These are phyloP conservation scores for Sugiyamaella novakii DNA, from an alignment of 1,139 yeast genomes.

Conservation along the genomic window DNA sequence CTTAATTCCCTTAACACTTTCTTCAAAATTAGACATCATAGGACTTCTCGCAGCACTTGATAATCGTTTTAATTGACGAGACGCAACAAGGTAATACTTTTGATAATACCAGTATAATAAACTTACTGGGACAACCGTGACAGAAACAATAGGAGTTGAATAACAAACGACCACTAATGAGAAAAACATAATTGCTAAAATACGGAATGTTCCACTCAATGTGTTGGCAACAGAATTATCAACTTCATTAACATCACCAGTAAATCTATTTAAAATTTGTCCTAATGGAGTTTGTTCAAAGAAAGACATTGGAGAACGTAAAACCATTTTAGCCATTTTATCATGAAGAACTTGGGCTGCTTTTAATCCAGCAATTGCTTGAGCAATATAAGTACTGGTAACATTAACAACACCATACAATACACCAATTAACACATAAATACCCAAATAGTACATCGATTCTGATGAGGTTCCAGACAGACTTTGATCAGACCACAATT, in stretches of 20 bases:
- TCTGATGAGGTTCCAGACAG: slow-evolving; percentile 71
- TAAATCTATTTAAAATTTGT: slow-evolving; percentile 67
- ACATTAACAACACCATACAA: slow-evolving; percentile 59
- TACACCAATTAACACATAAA: slow-evolving; percentile 70
- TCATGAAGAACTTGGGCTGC: slow-evolving; percentile 80
- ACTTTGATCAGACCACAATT: slow-evolving; percentile 94
- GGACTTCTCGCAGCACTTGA: slow-evolving; percentile 77
- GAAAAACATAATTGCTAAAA: slow-evolving; percentile 59
- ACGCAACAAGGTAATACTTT: slow-evolving; percentile 74
- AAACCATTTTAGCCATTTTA: slow-evolving; percentile 72
- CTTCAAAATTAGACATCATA: slow-evolving; percentile 78
- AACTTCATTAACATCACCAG: slow-evolving; percentile 66
- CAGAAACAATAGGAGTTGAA: slow-evolving; percentile 65
- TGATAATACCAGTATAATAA: slow-evolving; percentile 79
- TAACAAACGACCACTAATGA: slow-evolving; percentile 66
- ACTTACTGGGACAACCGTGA: slow-evolving; percentile 46
- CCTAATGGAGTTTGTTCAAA: slow-evolving; percentile 72
- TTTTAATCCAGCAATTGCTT: slow-evolving; percentile 78
- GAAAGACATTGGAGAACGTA: slow-evolving; percentile 72
- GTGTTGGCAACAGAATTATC: slow-evolving; percentile 57
- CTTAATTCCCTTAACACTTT: slow-evolving; percentile 67
- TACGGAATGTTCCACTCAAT: slow-evolving; percentile 49
- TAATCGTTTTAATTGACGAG: slow-evolving; percentile 77
- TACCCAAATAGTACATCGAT: slow-evolving; percentile 63
- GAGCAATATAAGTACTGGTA: slow-evolving; percentile 64